Evolutionary conservation across 192 early-diverging fungal genomes (phyloP).

Genomic region (Radiomyces spectabilis): DNA sequence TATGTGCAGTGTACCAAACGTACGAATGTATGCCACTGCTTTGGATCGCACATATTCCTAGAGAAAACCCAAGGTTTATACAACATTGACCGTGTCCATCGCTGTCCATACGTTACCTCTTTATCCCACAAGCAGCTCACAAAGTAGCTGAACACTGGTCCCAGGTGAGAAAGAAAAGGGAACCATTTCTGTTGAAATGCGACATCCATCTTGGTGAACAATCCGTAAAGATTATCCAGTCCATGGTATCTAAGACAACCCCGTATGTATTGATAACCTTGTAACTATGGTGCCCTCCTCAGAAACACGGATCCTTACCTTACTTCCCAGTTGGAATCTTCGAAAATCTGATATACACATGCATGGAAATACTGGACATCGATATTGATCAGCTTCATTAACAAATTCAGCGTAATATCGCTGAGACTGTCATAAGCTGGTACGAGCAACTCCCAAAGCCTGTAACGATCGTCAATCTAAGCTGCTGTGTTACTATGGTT

Average conservation of each 20-base stretch:
- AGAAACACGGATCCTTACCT: constrained; percentile 14
- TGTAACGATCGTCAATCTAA: constrained; percentile 8
- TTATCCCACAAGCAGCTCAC: constrained; percentile 49
- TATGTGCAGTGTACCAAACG: constrained; percentile 39
- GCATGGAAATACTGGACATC: constrained; percentile 34
- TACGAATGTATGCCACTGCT: constrained; percentile 35
- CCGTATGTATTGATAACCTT: not conserved
- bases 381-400: constrained; percentile 36
- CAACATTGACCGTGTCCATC: not conserved
- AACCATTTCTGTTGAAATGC: constrained; percentile 27
- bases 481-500: too few relatives aligned
- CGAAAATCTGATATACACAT: constrained; percentile 34
- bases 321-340: constrained; percentile 42
- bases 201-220: constrained; percentile 52
- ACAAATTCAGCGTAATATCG: constrained; percentile 28
- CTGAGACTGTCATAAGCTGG: constrained; percentile 38
- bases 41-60: constrained; percentile 48
- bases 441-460: constrained; percentile 41
- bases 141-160: constrained; percentile 47
- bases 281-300: not conserved
- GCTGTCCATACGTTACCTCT: constrained; percentile 21
- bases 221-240: constrained; percentile 43
- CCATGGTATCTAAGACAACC: constrained; percentile 31
- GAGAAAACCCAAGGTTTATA: not conserved
- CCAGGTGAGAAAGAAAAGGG: constrained; percentile 31